These are phyloP conservation scores for Elongisporangium anandrum DNA, from an alignment of 352 stramenopile species.

Conservation along the genomic window DNA sequence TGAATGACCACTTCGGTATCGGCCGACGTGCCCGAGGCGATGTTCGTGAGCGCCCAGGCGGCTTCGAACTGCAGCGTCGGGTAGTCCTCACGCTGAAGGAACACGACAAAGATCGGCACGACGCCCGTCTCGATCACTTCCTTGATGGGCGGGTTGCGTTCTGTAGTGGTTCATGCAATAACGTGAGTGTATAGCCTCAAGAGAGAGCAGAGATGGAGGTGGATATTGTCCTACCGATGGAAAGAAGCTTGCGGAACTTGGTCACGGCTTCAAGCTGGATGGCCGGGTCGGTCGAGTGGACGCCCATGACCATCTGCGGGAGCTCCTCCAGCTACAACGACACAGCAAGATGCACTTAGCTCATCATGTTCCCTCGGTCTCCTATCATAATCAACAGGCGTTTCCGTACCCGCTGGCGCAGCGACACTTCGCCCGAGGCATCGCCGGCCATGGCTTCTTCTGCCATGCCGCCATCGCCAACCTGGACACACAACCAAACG, in stretches of 20 bases:
- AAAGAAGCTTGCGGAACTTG: conserved; percentile 98
- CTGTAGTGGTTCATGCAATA: conserved; percentile 29
- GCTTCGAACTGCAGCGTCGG: conserved; percentile 96
- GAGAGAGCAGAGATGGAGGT: conserved; percentile 1
- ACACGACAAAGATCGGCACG: conserved; percentile 97
- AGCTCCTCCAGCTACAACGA: conserved; percentile 89
- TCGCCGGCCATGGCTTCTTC: conserved; percentile 25
- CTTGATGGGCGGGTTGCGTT: conserved; percentile 99
- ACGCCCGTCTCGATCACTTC: conserved; percentile 98
- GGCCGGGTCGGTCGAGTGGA: conserved; percentile 89
- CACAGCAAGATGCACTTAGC: conserved; percentile 7
- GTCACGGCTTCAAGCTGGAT: conserved; percentile 96
- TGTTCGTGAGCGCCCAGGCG: conserved; percentile 99
- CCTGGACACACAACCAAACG: conserved; percentile 12
- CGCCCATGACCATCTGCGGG: conserved; percentile 91
- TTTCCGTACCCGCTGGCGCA: conserved; percentile 46
- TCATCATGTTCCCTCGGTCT: conserved; percentile 8
- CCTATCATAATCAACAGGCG: conserved; percentile 3
- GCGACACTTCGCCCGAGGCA: conserved; percentile 36
- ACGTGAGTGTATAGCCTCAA: conserved; percentile 2
- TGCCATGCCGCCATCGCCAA: conserved; percentile 12
- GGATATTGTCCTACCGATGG: conserved; percentile 77
- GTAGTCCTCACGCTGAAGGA: conserved; percentile 95
- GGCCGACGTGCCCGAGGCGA: conserved; percentile 96
- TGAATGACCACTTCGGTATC: conserved; percentile 98